Conservation (phyloP, 1,139 yeast species). For the Candida pseudoviswanathii region DNA sequence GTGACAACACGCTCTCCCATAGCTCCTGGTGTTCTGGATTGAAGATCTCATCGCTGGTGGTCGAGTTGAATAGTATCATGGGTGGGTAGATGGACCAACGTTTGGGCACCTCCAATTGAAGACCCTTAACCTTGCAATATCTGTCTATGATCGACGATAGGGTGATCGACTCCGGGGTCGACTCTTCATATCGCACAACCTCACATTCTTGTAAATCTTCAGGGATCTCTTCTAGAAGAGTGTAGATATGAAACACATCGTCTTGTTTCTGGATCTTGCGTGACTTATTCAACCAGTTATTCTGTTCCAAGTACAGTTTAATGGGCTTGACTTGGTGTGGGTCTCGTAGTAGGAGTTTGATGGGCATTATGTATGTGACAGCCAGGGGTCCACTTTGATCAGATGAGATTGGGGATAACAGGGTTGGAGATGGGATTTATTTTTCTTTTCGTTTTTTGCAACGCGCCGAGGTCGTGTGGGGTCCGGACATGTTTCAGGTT, state of each 20-base stretch:
- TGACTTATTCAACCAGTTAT: constrained; percentile 22
- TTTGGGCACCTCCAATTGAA: constrained; percentile 37
- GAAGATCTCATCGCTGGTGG: constrained; percentile 16
- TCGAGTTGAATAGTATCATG: constrained; percentile 54
- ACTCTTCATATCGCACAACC: constrained; percentile 9
- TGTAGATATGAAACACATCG: constrained; percentile 14
- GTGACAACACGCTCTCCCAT: constrained; percentile 25
- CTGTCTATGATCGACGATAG: constrained; percentile 7
- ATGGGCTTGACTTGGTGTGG: constrained; percentile 24
- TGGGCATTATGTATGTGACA: constrained; percentile 7
- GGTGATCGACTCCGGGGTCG: neutral
- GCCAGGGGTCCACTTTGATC: no score
- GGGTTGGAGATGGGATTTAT: neutral
- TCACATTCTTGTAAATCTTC: constrained; percentile 5
- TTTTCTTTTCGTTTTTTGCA: neutral
- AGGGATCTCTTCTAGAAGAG: constrained; percentile 12
- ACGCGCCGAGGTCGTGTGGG: neutral
- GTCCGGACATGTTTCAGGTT: neutral
- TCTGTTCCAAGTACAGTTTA: constrained; percentile 26
- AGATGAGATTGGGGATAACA: no score
- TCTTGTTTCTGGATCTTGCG: constrained; percentile 24
- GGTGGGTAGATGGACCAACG: constrained; percentile 72
- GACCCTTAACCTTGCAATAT: constrained; percentile 6
- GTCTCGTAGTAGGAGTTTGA: constrained; percentile 17
- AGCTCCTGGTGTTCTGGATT: constrained; percentile 19